Evolutionary conservation across 345 rosid species (phyloP).

Genomic region (Populus alba): DNA sequence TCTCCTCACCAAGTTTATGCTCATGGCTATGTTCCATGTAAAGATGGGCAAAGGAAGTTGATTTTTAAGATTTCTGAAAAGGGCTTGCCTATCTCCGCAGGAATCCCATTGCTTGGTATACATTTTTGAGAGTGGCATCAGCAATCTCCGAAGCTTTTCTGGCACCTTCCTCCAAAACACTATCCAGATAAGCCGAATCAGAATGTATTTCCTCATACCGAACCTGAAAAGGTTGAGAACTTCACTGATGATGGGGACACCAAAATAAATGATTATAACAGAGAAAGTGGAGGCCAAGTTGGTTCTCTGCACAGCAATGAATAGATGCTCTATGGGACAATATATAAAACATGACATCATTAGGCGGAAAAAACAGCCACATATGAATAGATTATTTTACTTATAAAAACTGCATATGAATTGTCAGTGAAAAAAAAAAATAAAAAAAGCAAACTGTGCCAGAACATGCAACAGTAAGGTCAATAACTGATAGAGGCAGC

Average conservation of each 20-base stretch:
- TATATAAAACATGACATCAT: too few relatives aligned
- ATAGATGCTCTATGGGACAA: too few relatives aligned
- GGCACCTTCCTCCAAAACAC: constrained; percentile 61
- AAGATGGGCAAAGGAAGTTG: constrained; percentile 16
- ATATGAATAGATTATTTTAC: too few relatives aligned
- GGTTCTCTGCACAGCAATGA: too few relatives aligned
- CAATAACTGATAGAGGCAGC: not conserved
- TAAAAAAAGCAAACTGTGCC: too few relatives aligned
- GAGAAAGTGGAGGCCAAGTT: constrained; percentile 5
- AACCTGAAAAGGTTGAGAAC: constrained; percentile 37
- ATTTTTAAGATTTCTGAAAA: not conserved
- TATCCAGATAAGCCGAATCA: constrained; percentile 60
- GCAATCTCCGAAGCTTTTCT: constrained; percentile 60
- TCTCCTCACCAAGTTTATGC: constrained; percentile 19
- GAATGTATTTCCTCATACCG: constrained; percentile 65
- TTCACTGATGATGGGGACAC: constrained; percentile 10
- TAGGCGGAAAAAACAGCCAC: too few relatives aligned
- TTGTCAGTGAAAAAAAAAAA: too few relatives aligned
- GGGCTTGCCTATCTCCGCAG: constrained; percentile 35
- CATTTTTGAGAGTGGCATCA: constrained; percentile 53
- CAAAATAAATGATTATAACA: not conserved
- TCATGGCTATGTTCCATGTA: constrained; percentile 17
- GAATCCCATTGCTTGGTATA: constrained; percentile 83
- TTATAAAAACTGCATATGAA: too few relatives aligned
- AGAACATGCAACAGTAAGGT: not conserved